Evolutionary conservation across 2,329 filamentous ascomycete species (phyloP), one percentile per base, ranked within the genome.

Genomic region (Teratosphaeria destructans): DNA sequence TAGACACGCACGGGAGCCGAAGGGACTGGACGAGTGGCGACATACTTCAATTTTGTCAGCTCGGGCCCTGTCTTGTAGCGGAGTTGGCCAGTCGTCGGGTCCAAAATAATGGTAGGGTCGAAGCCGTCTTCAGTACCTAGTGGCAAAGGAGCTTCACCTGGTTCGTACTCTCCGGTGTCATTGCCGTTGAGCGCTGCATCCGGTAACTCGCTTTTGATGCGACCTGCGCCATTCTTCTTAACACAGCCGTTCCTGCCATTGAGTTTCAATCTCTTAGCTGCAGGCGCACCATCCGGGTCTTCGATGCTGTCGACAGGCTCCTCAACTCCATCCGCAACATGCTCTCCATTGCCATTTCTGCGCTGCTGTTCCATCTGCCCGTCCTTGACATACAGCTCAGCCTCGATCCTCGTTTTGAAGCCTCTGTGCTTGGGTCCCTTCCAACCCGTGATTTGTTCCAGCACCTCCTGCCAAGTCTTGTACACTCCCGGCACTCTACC

Each of bases 391-490:
- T 88, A 96, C 23, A 83, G 83, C 68, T 93, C 84, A 0, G 93
- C 93, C 72, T 95, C 90, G 59, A 78, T 79, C 26, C 69, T 67
- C 10, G 76, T 79, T 34, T 74, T 67, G 62, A 81, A 81, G 12
- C 69, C 70, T 65, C 76, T 76, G 59, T 79, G 83, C 61, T 81
- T 82, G 10, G 82, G 82, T 5, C 84, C 85, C 66, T 86, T 86
- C 69, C 85, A 86, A 3, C 87, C 89, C 34, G 79, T 83, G 61
- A 94, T 89, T 64, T 93, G 88, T 63, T 85, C 79, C 62, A 87
- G 80, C 11, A 88, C 89, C 52, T 85, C 82, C 12, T 81, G 73
- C 90, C 91, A 87, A 58, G 82, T 80, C 4, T 79, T 81, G 70
- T 87, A 87, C 19, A 87, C 82, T 2, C 84, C 84, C 0, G 84